Evolutionary conservation across 2,329 filamentous ascomycete species (phyloP).

Genomic region (Nigrograna mackinnonii): DNA sequence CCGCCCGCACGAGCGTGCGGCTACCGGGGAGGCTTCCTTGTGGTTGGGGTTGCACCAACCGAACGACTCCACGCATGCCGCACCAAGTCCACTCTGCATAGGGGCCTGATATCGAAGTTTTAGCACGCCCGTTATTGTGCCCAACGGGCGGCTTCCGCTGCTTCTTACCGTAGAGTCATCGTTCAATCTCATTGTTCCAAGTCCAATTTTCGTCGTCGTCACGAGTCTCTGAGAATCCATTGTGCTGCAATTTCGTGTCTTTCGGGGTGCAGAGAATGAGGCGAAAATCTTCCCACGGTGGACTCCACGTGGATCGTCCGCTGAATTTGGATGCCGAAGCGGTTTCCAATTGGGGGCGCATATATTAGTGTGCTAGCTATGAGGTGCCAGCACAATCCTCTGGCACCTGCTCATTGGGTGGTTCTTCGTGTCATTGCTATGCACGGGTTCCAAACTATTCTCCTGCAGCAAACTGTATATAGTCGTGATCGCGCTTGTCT

Average conservation of each 20-base stretch:
- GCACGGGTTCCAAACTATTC: slow-evolving; percentile 29
- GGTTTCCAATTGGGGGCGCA: slow-evolving; percentile 31
- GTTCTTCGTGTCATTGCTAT: slow-evolving; percentile 29
- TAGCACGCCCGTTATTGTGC: slow-evolving; percentile 19
- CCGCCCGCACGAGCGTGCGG: slow-evolving; percentile 18
- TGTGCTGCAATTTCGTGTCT: slow-evolving; percentile 11
- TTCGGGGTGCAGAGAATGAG: too few species aligned
- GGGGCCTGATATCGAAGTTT: slow-evolving; percentile 22
- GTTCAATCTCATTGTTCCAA: slow-evolving; percentile 15
- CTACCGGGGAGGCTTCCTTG: slow-evolving; percentile 17
- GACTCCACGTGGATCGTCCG: slow-evolving; percentile 25
- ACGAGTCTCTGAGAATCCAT: too few species aligned
- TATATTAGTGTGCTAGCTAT: slow-evolving; percentile 35
- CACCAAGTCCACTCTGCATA: slow-evolving; percentile 29
- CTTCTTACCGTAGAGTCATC: slow-evolving; percentile 8
- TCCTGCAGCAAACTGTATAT: slow-evolving; percentile 35
- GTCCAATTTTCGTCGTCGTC: too few species aligned
- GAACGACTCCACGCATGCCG: slow-evolving; percentile 33
- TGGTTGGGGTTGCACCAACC: slow-evolving; percentile 29
- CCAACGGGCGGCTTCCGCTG: slow-evolving; percentile 20
- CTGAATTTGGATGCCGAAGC: slow-evolving; percentile 25
- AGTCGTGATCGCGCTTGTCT: slow-evolving; percentile 37
- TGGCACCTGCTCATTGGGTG: slow-evolving; percentile 34
- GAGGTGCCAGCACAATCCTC: slow-evolving; percentile 34
- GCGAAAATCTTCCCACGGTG: slow-evolving; percentile 15